A percentile compares a stretch with the other conserved stretches of the same genome.
phyloP scores from a whole-genome alignment of 257 asterid species.

The Solanum sejunctum region DNA sequence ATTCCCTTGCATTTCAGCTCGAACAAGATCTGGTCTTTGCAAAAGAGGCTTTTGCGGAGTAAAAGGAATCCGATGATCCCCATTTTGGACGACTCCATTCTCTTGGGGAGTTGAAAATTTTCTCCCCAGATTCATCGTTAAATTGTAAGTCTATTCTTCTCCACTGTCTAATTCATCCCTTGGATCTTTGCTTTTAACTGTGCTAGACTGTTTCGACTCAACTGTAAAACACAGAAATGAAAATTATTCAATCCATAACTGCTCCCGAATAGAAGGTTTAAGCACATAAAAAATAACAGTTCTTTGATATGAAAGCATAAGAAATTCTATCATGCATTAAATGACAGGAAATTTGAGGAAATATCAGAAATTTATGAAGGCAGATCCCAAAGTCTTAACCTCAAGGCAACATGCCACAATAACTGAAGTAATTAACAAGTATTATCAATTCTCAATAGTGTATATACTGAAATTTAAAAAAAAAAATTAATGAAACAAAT shows the following conservation, averaged over 20 bases:
- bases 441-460: background rate
- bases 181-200: background rate
- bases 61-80: slow-evolving; percentile 33
- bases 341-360: slow-evolving; percentile 9
- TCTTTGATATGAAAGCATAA: slow-evolving; percentile 9
- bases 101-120: slow-evolving; percentile 26
- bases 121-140: slow-evolving; percentile 47
- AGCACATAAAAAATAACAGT: slow-evolving; percentile 13
- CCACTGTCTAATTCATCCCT: background rate
- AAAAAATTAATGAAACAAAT: background rate
- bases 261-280: background rate
- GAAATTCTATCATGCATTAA: slow-evolving; percentile 17
- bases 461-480: background rate
- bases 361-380: background rate
- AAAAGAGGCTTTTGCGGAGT: slow-evolving; percentile 29
- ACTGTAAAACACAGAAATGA: background rate
- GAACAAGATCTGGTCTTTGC: background rate
- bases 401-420: background rate
- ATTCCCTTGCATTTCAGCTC: slow-evolving; percentile 8
- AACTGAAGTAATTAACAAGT: background rate
- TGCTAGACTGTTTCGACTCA: background rate
- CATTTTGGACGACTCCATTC: slow-evolving; percentile 21
- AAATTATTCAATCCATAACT: background rate
- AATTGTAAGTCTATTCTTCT: background rate
- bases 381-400: background rate